phyloP scores from a whole-genome alignment of 371 early-diverging fungal genomes.

The Mortierella sp. region DNA sequence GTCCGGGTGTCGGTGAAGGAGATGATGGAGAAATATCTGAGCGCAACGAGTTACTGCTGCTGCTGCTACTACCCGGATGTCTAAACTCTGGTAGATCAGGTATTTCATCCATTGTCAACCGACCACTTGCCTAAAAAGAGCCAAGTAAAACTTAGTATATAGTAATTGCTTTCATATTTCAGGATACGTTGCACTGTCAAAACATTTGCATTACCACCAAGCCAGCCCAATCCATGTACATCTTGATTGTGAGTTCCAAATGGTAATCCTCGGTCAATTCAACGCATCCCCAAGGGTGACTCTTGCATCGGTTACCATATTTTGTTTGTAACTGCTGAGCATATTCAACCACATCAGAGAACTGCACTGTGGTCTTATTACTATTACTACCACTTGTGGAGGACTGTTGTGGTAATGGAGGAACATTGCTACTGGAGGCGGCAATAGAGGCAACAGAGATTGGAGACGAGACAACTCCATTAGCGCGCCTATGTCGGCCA shows the following conservation, averaged over 20 bases:
- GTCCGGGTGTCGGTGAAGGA: constrained; percentile 10
- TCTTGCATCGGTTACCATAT: constrained; percentile 35
- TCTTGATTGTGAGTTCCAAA: constrained; percentile 55
- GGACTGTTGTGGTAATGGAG: constrained; percentile 2
- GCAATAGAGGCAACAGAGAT: constrained; percentile 19
- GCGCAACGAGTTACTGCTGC: background rate
- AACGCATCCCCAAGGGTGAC: constrained; percentile 53
- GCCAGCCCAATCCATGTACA: constrained; percentile 57
- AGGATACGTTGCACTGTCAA: too few relatives aligned
- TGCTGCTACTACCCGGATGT: background rate
- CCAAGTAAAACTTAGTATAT: background rate
- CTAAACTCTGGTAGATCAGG: constrained; percentile 52
- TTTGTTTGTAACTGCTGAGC: constrained; percentile 43
- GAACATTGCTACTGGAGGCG: background rate
- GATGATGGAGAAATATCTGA: constrained; percentile 1
- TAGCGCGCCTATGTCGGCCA: constrained; percentile 29
- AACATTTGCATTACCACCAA: constrained; percentile 55
- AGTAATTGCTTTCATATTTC: background rate
- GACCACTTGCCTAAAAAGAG: constrained; percentile 36
- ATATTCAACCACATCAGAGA: constrained; percentile 51
- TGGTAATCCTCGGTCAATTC: constrained; percentile 34
- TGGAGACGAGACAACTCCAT: constrained; percentile 47
- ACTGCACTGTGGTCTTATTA: constrained; percentile 42
- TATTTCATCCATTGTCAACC: constrained; percentile 51
- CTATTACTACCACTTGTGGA: background rate